Percentiles rank a stretch among this genome's conserved stretches.
Conservation (phyloP, 169 alveolate genomes). For the Neospora caninum region DNA sequence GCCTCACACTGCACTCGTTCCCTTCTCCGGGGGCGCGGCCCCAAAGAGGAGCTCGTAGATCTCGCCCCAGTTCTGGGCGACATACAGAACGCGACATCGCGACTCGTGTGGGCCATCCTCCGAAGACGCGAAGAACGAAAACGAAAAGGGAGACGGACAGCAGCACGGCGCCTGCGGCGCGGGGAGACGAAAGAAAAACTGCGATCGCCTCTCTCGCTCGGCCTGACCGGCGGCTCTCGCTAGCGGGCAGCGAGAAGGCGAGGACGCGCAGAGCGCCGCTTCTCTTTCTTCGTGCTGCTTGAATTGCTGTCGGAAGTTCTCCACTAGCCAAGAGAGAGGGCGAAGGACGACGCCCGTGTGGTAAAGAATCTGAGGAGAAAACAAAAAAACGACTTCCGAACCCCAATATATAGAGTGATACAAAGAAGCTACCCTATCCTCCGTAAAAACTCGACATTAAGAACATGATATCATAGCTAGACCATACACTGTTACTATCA, state of each 20-base stretch:
- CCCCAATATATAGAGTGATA: too few relatives aligned
- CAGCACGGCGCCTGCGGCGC: not conserved
- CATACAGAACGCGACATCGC: conserved; percentile 16
- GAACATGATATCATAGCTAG: too few relatives aligned
- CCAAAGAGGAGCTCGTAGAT: not conserved
- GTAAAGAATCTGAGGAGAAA: not conserved
- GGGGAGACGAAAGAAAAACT: not conserved
- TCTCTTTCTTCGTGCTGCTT: not conserved
- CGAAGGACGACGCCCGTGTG: not conserved
- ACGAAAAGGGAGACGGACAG: not conserved
- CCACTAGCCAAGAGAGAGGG: conserved; percentile 1
- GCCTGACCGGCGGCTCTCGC: not conserved
- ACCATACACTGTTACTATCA: too few relatives aligned
- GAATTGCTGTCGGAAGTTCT: not conserved
- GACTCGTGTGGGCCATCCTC: not conserved
- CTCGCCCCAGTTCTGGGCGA: conserved; percentile 32
- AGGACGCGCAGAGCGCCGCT: not conserved
- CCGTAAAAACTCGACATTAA: too few relatives aligned
- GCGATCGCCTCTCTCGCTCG: not conserved
- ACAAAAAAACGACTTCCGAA: too few relatives aligned
- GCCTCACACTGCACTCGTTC: too few relatives aligned
- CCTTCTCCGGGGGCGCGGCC: too few relatives aligned
- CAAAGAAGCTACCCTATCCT: too few relatives aligned
- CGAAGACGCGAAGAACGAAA: not conserved
- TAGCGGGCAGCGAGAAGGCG: not conserved